phyloP scores from a whole-genome alignment of 2,329 filamentous ascomycete genomes.

The Penicillium olsonii region DNA sequence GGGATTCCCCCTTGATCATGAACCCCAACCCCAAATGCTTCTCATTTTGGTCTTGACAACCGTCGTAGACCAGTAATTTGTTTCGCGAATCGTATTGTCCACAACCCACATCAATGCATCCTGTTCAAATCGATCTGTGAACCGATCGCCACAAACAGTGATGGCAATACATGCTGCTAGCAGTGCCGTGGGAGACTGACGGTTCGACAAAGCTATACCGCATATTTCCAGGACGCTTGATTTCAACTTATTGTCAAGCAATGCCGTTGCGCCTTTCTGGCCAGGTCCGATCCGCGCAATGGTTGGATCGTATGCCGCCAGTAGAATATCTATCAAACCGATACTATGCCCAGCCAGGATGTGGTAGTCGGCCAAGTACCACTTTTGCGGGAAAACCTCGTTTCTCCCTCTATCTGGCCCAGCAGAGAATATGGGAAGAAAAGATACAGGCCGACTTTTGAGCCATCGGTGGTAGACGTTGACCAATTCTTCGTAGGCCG shows the following conservation, averaged over 20 bases:
- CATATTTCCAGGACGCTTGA: slow-evolving; percentile 19
- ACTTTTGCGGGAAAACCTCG: slow-evolving; percentile 28
- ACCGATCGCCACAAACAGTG: slow-evolving; percentile 13
- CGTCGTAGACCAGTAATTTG: slow-evolving; percentile 11
- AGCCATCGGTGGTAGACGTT: slow-evolving; percentile 8
- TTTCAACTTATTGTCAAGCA: slow-evolving; percentile 13
- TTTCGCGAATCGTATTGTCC: slow-evolving; percentile 8
- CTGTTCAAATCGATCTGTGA: slow-evolving; percentile 10
- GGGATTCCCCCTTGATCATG: too few species aligned
- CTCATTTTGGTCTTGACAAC: slow-evolving; percentile 9
- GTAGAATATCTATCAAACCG: slow-evolving; percentile 26
- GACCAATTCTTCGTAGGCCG: slow-evolving; percentile 18
- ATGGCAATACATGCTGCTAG: slow-evolving; percentile 18
- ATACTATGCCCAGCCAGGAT: slow-evolving; percentile 25
- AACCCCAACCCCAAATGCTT: slow-evolving; percentile 7
- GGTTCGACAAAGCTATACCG: slow-evolving; percentile 23
- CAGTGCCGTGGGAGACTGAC: slow-evolving; percentile 16
- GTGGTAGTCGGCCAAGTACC: slow-evolving; percentile 28
- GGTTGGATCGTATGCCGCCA: slow-evolving; percentile 29
- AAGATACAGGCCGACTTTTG: neutral
- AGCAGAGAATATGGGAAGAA: neutral
- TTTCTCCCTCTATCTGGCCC: slow-evolving; percentile 6
- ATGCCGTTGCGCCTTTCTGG: slow-evolving; percentile 5
- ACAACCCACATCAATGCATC: slow-evolving; percentile 13
- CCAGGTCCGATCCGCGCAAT: slow-evolving; percentile 26